Evolutionary conservation across 2,329 filamentous ascomycete species (phyloP).

Genomic region (Colletotrichum abscissum): DNA sequence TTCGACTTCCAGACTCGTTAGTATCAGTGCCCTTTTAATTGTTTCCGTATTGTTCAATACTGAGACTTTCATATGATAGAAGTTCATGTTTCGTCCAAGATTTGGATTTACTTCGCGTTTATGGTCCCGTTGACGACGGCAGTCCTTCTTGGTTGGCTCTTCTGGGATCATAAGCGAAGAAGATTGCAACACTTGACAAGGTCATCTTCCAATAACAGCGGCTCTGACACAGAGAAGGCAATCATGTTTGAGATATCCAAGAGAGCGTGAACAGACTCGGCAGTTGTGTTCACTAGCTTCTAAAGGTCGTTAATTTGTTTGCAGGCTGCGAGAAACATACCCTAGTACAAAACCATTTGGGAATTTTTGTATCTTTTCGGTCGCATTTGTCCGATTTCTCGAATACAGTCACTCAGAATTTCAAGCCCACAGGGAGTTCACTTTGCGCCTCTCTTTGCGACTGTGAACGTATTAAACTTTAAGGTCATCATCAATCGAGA

Average conservation of each 20-base stretch:
- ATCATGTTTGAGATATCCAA: neutral
- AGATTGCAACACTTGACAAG: neutral
- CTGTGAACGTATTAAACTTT: too few species aligned
- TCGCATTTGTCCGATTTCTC: too few species aligned
- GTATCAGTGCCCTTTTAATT: constrained; percentile 3
- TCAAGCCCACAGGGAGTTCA: too few species aligned
- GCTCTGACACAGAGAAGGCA: neutral
- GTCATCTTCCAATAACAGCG: neutral
- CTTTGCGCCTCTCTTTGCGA: too few species aligned
- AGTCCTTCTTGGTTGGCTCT: neutral
- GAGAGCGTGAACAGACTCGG: neutral
- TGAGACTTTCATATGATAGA: constrained; percentile 27
- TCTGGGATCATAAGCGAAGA: neutral
- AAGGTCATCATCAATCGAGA: too few species aligned
- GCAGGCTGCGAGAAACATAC: too few species aligned
- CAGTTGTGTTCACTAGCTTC: neutral
- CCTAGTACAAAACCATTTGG: too few species aligned
- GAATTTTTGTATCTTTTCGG: too few species aligned
- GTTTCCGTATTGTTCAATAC: neutral
- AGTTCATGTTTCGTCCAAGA: constrained; percentile 57
- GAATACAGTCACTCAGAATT: too few species aligned
- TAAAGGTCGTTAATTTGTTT: too few species aligned
- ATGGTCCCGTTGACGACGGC: constrained; percentile 64
- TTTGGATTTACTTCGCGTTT: constrained; percentile 73
- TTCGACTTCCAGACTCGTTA: constrained; percentile 68